These are phyloP conservation scores for Durio zibethinus DNA, from an alignment of 345 rosid genomes.

Conservation along the genomic window DNA sequence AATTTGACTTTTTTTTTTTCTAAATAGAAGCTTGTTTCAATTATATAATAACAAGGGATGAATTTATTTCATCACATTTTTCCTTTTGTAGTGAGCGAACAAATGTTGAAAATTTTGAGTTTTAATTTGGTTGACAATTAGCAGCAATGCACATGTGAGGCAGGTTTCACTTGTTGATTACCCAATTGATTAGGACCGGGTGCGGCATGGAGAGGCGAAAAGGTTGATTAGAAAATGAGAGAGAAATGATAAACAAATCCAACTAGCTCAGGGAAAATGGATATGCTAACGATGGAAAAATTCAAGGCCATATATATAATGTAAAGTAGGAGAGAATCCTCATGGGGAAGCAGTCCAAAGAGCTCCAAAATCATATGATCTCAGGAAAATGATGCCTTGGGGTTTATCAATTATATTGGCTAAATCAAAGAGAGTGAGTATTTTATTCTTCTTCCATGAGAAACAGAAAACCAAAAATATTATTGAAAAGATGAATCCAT, in stretches of 20 bases:
- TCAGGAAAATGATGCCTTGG: conserved; percentile 22
- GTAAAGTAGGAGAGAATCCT: conserved; percentile 17
- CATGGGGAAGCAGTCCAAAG: conserved; percentile 22
- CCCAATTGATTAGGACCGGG: conserved; percentile 17
- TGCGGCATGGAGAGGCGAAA: conserved; percentile 2
- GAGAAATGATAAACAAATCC: conserved; percentile 13
- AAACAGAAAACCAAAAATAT: conserved; percentile 7
- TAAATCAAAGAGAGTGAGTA: background rate
- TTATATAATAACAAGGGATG: too few relatives aligned
- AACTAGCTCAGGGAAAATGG: conserved; percentile 9
- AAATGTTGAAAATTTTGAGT: background rate
- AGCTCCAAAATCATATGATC: conserved; percentile 17
- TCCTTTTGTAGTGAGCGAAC: background rate
- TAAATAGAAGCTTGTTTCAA: too few relatives aligned
- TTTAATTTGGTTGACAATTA: background rate
- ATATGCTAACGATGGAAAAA: background rate
- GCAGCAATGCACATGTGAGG: conserved; percentile 22
- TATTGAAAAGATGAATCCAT: conserved; percentile 25
- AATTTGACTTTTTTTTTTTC: too few relatives aligned
- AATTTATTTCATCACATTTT: background rate
- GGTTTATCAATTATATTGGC: background rate
- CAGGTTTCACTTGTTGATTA: conserved; percentile 31
- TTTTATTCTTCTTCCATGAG: conserved; percentile 11
- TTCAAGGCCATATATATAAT: conserved; percentile 1
- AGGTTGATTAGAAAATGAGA: conserved; percentile 7